Base-by-base conservation (phyloP, 148 eudicot genomes). In the Dianthus caryophyllus region DNA sequence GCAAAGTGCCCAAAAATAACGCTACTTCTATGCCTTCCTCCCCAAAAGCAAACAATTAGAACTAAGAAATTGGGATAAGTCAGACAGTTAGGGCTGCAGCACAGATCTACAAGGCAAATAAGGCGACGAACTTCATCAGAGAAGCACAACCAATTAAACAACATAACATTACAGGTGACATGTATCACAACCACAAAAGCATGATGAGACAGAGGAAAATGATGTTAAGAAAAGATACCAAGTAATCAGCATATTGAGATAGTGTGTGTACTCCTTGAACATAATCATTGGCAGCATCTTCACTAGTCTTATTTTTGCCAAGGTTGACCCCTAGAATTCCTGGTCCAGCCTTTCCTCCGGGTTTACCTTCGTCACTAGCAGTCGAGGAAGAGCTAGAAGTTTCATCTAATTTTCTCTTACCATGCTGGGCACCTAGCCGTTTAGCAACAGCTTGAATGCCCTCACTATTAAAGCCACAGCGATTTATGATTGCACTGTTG, bases 201-300 rank as follows among this genome's bases (percentile, higher is more conserved):
- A 49, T 11, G n/a, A n/a, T n/a, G 44, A 43, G 14, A 8, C 58
- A 17, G 53, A 39, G 18, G 51, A 25, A 52, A 69, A 44, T 38
- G 38, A 33, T 8, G 67, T 56, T 12, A 3, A 54, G 30, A 57
- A 43, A 64, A 58, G 56, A 17, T 83, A 94, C 99, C 99, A 94
- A 84, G 84, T 94, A 94, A 79, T 94, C 99, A 43, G 99, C 99
- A 84, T 94, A 94, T 73, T 90, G 99, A 18, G 99, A 94, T 72
- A 94, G 80, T 22, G 99, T 94, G 80, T 94, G 99, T 50, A 94
- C 99, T 73, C 99, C 99, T 83, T 90, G 99, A 39, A 94, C 99
- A 80, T 94, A 94, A 85, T 94, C 99, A 51, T 86, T 77, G 39
- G 93, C 93, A 41, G 97, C 97, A 88, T 94, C 99, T 84, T 94